Base-by-base conservation (phyloP, 306 rosid genomes). In the Cucumis melo region DNA sequence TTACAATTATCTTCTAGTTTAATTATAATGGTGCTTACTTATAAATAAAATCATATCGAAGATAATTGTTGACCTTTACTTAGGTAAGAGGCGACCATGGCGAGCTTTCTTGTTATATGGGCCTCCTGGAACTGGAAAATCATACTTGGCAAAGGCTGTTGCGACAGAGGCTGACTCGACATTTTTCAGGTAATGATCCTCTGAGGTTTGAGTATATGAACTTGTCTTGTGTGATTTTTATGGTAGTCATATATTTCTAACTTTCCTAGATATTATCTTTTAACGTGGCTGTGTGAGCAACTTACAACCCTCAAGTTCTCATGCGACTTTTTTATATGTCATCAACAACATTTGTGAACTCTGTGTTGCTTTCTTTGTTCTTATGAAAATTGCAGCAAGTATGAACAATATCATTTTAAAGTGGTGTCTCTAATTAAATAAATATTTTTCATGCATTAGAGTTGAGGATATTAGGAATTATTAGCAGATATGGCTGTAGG, bases 91-190 rank as follows among this genome's bases (percentile, higher is more conserved):
- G 85, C 95, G 88, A 65, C 99, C 99, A 5, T 95, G 99, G 99
- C 87, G 99, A 77, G 99, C 99, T 3, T 95, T 95, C 83, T 81
- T 95, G 54, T 84, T 95, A 79, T 95, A 90, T 51, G 99, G 99
- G 51, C 99, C 98, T 21, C 99, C 99, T 61, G 99, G 99, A 81
- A 95, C 99, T 8, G 99, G 99, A 60, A 95, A 95, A 87, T 95
- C 99, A 29, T 95, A 95, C 85, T 84, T 95, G 88, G 99, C 99
- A 72, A 95, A 95, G 87, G 99, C 99, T 38, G 99, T 95, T 84
- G 99, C 99, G 44, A 95, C 98, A 5, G 99, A 95, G 87, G 98
- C 99, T 9, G 99, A 95, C 38, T 95, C 99, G 46, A 95, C 99
- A 24, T 95, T 95, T 87, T 95, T 87, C 87, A 95, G 99, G 99